Percentiles rank a stretch among this genome's conserved stretches.
These are phyloP conservation scores for Cercophora samala DNA, from an alignment of 495 filamentous ascomycete genomes.

Conservation along the genomic window DNA sequence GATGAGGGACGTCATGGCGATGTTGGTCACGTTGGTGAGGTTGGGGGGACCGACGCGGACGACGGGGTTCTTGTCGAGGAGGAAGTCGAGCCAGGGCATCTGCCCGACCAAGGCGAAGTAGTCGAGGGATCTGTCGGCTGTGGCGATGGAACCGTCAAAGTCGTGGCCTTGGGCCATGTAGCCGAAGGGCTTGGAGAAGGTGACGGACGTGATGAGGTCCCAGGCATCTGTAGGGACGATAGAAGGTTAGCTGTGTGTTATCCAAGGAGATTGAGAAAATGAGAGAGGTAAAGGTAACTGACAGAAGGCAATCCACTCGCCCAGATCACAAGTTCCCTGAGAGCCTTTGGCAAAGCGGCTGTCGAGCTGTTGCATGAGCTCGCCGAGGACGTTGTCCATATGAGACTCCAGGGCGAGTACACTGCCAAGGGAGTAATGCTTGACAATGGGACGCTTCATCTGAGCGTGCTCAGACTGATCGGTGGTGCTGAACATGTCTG, in stretches of 20 bases:
- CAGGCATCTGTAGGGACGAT: conserved; percentile 31
- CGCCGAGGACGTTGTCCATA: conserved; percentile 33
- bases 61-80: conserved; percentile 48
- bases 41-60: conserved; percentile 33
- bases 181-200: conserved; percentile 39
- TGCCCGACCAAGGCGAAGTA: conserved; percentile 43
- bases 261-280: not conserved
- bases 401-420: conserved; percentile 35
- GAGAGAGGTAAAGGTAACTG: conserved; percentile 3
- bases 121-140: conserved; percentile 41
- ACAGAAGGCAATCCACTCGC: conserved; percentile 36
- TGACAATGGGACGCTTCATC: conserved; percentile 38
- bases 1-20: conserved; percentile 15
- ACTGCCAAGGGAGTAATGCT: conserved; percentile 34
- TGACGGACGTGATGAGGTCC: conserved; percentile 34
- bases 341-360: conserved; percentile 29
- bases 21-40: conserved; percentile 19
- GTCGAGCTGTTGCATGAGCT: conserved; percentile 35
- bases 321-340: conserved; percentile 29
- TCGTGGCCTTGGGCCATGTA: conserved; percentile 40
- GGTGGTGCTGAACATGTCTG: conserved; percentile 31
- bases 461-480: conserved; percentile 31
- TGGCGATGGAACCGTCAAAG: conserved; percentile 36
- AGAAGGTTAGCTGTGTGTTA: not conserved
- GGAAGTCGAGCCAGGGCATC: conserved; percentile 47